Evolutionary conservation across 257 asterid species (phyloP).

Genomic region (Nicotiana paniculata): DNA sequence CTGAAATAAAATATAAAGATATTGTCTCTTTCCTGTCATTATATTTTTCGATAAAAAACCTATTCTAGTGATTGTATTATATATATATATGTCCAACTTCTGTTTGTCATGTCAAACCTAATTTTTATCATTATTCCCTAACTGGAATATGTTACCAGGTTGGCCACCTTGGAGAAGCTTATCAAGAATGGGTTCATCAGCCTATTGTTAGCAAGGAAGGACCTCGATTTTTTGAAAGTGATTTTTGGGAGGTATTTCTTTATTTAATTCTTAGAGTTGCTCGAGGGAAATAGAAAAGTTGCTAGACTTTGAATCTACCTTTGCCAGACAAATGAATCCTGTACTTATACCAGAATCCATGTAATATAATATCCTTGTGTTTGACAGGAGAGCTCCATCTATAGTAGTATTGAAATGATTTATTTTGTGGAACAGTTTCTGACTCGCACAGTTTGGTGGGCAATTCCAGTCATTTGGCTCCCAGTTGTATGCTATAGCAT

Average conservation of each 20-base stretch:
- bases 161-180: slow-evolving; percentile 80
- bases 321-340: not conserved
- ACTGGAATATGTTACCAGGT: slow-evolving; percentile 32
- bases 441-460: slow-evolving; percentile 74
- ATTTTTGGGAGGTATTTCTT: slow-evolving; percentile 44
- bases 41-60: not conserved
- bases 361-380: not conserved
- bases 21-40: not conserved
- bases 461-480: slow-evolving; percentile 59
- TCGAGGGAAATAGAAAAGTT: not conserved
- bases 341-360: not conserved
- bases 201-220: slow-evolving; percentile 59
- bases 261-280: not conserved
- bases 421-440: slow-evolving; percentile 36
- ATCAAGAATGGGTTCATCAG: slow-evolving; percentile 73
- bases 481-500: slow-evolving; percentile 54
- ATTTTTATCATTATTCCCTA: not conserved
- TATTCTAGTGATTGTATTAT: not conserved
- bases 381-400: not conserved
- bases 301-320: not conserved
- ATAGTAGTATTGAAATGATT: not conserved
- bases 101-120: not conserved
- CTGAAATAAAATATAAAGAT: not conserved
- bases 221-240: slow-evolving; percentile 49
- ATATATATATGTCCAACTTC: not conserved